Evolutionary conservation across 805 yeast genomes (phyloP).

Genomic region (Myxozyma mucilagina): DNA sequence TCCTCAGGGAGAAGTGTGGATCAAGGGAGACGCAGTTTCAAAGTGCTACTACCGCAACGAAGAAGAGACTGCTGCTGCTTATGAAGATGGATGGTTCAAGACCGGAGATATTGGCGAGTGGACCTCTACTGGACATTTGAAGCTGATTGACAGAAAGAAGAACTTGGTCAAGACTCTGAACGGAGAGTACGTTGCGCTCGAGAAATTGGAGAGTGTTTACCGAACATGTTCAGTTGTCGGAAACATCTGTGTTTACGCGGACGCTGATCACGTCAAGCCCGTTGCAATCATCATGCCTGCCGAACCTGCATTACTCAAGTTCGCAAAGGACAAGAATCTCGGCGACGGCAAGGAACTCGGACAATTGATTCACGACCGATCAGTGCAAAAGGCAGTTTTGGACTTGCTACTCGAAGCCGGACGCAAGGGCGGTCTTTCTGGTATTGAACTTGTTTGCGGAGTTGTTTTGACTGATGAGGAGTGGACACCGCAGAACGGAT

Average conservation of each 20-base stretch:
- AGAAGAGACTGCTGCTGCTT: slow-evolving; percentile 73
- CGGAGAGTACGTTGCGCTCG: slow-evolving; percentile 97
- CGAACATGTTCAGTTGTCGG: slow-evolving; percentile 74
- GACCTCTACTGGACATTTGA: slow-evolving; percentile 75
- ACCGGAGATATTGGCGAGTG: slow-evolving; percentile 98
- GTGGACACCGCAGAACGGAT: slow-evolving; percentile 98
- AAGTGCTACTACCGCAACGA: slow-evolving; percentile 80
- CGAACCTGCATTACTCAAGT: slow-evolving; percentile 59
- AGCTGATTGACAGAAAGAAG: slow-evolving; percentile 90
- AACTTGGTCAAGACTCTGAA: slow-evolving; percentile 92
- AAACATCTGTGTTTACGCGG: slow-evolving; percentile 93
- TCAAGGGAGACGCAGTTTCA: slow-evolving; percentile 72
- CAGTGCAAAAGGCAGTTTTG: slow-evolving; percentile 55
- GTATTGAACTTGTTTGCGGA: slow-evolving; percentile 83
- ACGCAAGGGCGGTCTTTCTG: slow-evolving; percentile 72
- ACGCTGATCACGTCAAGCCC: slow-evolving; percentile 83
- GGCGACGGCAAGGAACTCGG: slow-evolving; percentile 52
- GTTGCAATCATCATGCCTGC: slow-evolving; percentile 86
- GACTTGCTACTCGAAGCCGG: slow-evolving; percentile 72
- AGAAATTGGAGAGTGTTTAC: slow-evolving; percentile 87
- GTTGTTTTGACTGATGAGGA: slow-evolving; percentile 79
- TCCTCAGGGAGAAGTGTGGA: slow-evolving; percentile 88
- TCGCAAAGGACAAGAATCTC: slow-evolving; percentile 60
- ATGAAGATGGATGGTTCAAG: slow-evolving; percentile 89
- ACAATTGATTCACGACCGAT: slow-evolving; percentile 53